Base-by-base conservation (phyloP, 805 yeast species). In the Blastobotrys parvus region DNA sequence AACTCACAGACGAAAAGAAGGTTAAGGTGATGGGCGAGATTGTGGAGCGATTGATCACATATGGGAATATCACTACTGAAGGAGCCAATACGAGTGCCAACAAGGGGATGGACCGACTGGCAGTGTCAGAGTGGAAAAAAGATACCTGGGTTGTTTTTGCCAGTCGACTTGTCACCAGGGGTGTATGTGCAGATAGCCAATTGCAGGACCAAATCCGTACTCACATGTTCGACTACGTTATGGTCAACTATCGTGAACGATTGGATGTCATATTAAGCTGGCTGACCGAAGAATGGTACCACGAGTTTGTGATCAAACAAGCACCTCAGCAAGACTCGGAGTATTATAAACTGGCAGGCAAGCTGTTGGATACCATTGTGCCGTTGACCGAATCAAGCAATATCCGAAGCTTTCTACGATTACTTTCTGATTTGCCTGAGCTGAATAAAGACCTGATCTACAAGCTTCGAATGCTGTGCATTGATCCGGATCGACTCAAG, bases 211-310 rank as follows among this genome's bases (percentile, higher is more conserved):
- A 77, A 46, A 75, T 90, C 10, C 71, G 96, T 52, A 77, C 74
- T 18, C 75, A 86, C 18, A 64, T 92, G 8, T 80, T 82, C 47
- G 77, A 79, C 15, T 84, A 82, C 57, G 80, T 87, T 43, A 68
- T 85, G 54, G 79, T 72, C 8, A 85, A 83, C 56, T 78, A 89
- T 53, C 82, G 82, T 43, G 69, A 68, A 7, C 68, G 90, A 29
- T 71, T 89, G 10, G 94, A 85, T 45, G 63, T 81, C 29, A 78
- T 87, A 16, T 78, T 90, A 31, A 88, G 83, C 49, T 92, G 99
- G 99, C 65, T 92, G 43, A 89, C 83, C 55, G 98, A 92, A 63
- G 98, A 92, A 61, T 92, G 96, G 94, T 80, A 77, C 63, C 68
- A 76, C 39, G 84, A 80, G 55, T 64, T 56, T 44, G 72, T 73